Evolutionary conservation across 73 alveolate species (phyloP).

Genomic region (Durusdinium trenchii): DNA sequence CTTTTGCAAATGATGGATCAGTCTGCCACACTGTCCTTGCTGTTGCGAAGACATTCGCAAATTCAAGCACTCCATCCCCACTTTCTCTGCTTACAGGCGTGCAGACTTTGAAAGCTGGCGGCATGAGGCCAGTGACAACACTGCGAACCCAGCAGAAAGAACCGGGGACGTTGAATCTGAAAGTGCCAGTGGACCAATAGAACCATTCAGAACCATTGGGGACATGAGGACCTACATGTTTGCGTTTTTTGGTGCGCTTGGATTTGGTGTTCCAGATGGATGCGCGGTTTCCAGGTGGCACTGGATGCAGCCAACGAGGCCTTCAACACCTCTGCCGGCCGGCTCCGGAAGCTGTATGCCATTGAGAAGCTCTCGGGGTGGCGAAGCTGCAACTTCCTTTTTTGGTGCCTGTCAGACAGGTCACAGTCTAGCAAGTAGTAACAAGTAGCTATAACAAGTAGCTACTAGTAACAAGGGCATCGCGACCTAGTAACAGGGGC

Average conservation of each 20-base stretch:
- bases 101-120: slow-evolving; percentile 89
- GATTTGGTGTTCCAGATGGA: neutral
- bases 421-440: too few relatives aligned
- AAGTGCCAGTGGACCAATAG: neutral
- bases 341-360: slow-evolving; percentile 94
- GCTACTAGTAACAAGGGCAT: too few relatives aligned
- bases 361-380: slow-evolving; percentile 86
- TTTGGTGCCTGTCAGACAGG: too few relatives aligned
- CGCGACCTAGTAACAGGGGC: too few relatives aligned
- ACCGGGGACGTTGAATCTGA: neutral
- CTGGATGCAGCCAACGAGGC: slow-evolving; percentile 92
- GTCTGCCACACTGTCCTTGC: too few relatives aligned
- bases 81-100: slow-evolving; percentile 66
- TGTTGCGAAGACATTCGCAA: too few relatives aligned
- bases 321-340: slow-evolving; percentile 93
- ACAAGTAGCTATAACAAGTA: too few relatives aligned
- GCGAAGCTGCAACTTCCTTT: too few relatives aligned
- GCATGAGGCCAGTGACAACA: slow-evolving; percentile 25
- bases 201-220: neutral
- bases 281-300: slow-evolving; percentile 14
- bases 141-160: neutral
- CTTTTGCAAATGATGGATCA: too few relatives aligned
- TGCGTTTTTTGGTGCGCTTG: neutral
- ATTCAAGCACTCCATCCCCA: too few relatives aligned
- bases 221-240: too few relatives aligned